A percentile compares a stretch with the other conserved stretches of the same genome.
phyloP scores from a whole-genome alignment of 352 stramenopile genomes.

The Thalassiosira livingstoniorum region DNA sequence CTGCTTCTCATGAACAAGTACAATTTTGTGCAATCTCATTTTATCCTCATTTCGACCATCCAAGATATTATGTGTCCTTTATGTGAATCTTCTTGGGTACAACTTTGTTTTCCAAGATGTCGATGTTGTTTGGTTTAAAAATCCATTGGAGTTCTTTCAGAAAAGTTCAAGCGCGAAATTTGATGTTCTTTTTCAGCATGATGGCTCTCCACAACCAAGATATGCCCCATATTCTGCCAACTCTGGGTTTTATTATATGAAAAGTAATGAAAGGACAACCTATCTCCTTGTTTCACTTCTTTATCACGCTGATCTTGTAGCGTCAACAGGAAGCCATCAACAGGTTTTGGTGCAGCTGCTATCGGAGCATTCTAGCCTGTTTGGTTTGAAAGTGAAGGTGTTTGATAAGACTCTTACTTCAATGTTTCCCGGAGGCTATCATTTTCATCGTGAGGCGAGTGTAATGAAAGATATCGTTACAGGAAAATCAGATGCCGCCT shows the following conservation, averaged over 20 bases:
- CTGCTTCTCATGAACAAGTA: too few species aligned
- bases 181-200: constrained; percentile 76
- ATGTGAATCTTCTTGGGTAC: constrained; percentile 61
- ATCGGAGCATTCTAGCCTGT: constrained; percentile 63
- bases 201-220: constrained; percentile 56
- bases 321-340: constrained; percentile 65
- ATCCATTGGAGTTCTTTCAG: constrained; percentile 65
- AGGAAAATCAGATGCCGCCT: constrained; percentile 48
- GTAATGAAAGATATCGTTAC: constrained; percentile 74
- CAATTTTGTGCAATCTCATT: too few species aligned
- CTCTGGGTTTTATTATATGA: constrained; percentile 73
- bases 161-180: constrained; percentile 60
- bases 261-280: constrained; percentile 59
- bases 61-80: constrained; percentile 50
- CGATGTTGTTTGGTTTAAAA: constrained; percentile 67
- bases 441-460: constrained; percentile 71
- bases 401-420: constrained; percentile 61
- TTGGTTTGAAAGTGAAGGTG: constrained; percentile 73
- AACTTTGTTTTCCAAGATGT: constrained; percentile 77
- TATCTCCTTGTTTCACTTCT: constrained; percentile 68
- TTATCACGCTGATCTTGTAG: constrained; percentile 63
- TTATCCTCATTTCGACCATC: constrained; percentile 2
- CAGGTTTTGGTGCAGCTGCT: constrained; percentile 67
- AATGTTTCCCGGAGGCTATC: constrained; percentile 80
- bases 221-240: constrained; percentile 70